A percentile compares a stretch with the other conserved stretches of the same genome.
Conservation (phyloP, 148 eudicot species). For the Heliamphora exappendiculata region DNA sequence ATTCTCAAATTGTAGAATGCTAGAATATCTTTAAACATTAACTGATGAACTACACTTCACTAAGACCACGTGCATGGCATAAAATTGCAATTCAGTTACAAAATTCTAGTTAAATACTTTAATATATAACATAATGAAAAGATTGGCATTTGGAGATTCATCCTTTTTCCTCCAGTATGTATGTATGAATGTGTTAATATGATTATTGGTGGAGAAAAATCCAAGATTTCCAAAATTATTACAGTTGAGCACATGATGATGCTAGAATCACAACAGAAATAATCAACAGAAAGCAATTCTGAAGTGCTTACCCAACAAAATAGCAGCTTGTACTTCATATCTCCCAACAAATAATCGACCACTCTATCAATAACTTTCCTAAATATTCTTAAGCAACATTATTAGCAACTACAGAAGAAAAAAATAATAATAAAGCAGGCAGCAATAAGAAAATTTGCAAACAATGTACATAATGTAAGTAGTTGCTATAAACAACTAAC, state of each 20-base stretch:
- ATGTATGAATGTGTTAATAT: not conserved
- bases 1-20: not conserved
- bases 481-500: too few relatives aligned
- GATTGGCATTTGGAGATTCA: not conserved
- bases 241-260: not conserved
- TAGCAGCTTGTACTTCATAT: conserved; percentile 47
- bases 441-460: not conserved
- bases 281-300: not conserved
- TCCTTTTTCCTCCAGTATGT: not conserved
- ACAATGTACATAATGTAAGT: not conserved
- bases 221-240: not conserved
- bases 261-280: not conserved
- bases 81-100: not conserved
- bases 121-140: not conserved
- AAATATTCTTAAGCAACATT: conserved; percentile 20
- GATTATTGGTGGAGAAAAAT: not conserved
- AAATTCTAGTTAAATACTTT: not conserved
- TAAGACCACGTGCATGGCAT: not conserved
- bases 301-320: conserved; percentile 77
- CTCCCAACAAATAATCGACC: conserved; percentile 75
- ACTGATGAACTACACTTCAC: not conserved
- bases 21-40: not conserved
- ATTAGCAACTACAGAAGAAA: not conserved
- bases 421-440: not conserved
- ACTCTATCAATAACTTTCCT: conserved; percentile 67